phyloP scores from a whole-genome alignment of 305 asterid species.

The Fraxinus velutina region DNA sequence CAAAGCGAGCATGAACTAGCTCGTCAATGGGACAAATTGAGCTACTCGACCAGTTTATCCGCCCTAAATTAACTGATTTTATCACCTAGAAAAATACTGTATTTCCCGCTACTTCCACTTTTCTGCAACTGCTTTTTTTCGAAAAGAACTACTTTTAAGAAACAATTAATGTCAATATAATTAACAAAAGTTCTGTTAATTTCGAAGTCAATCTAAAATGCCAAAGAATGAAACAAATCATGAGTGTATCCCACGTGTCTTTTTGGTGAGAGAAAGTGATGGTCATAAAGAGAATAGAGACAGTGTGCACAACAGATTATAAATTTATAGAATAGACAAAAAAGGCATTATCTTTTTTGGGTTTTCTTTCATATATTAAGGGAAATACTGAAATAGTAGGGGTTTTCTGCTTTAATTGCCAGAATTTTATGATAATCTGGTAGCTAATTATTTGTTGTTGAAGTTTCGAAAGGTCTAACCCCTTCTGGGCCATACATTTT shows the following conservation, averaged over 20 bases:
- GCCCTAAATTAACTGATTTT: not conserved
- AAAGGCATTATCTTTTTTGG: slow-evolving; percentile 25
- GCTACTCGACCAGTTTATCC: not conserved
- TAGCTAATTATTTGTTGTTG: slow-evolving; percentile 30
- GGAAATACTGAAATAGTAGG: slow-evolving; percentile 7
- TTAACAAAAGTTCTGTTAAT: not conserved
- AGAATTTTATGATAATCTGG: slow-evolving; percentile 21
- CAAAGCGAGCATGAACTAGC: not conserved
- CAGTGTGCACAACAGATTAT: not conserved
- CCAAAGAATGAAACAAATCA: slow-evolving; percentile 25
- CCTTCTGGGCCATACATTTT: slow-evolving; percentile 27
- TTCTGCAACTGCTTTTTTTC: slow-evolving; percentile 4
- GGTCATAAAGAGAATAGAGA: slow-evolving; percentile 15
- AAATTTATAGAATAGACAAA: slow-evolving; percentile 31
- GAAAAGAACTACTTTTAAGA: not conserved
- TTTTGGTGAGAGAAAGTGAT: slow-evolving; percentile 33
- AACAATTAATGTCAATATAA: slow-evolving; percentile 15
- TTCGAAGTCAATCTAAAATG: not conserved
- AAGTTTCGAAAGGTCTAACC: slow-evolving; percentile 30
- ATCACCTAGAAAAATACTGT: slow-evolving; percentile 18
- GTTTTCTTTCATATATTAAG: not conserved
- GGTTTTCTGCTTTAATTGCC: slow-evolving; percentile 24
- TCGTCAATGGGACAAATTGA: not conserved
- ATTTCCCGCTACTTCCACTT: slow-evolving; percentile 39
- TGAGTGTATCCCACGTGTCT: slow-evolving; percentile 18